A percentile compares a stretch with the other conserved stretches of the same genome.
Conservation (phyloP, 2,329 filamentous ascomycete genomes). For the Didymella pomorum region DNA sequence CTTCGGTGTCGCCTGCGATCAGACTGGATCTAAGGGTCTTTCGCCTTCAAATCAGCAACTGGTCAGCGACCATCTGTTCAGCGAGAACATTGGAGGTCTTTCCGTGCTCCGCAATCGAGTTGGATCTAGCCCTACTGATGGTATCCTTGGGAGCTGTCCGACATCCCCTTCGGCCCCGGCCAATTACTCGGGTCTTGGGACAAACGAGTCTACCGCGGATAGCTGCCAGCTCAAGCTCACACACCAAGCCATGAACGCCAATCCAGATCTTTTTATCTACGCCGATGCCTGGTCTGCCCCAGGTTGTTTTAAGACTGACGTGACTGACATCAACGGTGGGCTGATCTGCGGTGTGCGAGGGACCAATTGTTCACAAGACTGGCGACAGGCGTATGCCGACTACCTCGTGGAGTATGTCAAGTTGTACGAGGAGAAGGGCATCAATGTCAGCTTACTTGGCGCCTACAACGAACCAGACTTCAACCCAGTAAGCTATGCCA, state of each 20-base stretch:
- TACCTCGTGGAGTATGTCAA: neutral
- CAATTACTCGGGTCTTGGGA: neutral
- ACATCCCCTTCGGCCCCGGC: neutral
- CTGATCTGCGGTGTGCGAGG: conserved; percentile 1
- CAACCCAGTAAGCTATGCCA: neutral
- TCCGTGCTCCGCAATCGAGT: neutral
- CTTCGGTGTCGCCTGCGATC: conserved; percentile 2
- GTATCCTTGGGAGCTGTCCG: neutral
- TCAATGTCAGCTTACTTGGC: neutral
- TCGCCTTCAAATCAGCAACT: neutral
- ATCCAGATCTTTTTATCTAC: neutral
- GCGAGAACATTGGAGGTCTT: neutral
- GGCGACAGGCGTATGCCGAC: conserved; percentile 2
- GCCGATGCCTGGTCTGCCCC: conserved; percentile 1
- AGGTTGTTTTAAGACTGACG: neutral
- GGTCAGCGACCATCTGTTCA: neutral
- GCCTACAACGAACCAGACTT: conserved; percentile 5
- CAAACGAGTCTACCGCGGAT: neutral
- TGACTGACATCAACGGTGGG: neutral
- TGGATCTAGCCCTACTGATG: neutral
- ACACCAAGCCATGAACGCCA: neutral
- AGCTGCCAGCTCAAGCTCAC: conserved; percentile 1
- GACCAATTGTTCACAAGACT: neutral
- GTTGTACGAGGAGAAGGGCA: neutral
- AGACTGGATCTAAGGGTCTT: neutral